Base-by-base conservation (phyloP, 2,329 filamentous ascomycete species). In the Penicillium sp. region DNA sequence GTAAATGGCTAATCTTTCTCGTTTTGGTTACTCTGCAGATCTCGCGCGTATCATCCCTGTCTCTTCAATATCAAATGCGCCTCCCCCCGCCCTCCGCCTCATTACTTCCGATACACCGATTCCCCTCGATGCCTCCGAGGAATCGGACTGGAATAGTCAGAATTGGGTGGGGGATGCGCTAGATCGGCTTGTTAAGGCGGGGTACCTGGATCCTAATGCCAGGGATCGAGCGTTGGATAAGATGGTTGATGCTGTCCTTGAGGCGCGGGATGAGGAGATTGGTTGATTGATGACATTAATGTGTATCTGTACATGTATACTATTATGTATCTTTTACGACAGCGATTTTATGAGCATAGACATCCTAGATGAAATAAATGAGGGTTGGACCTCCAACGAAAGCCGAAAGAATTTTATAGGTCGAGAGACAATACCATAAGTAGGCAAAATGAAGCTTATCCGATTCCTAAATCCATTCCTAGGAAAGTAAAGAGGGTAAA, bases 81-180 rank as follows among this genome's bases (percentile, higher is more conserved):
- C 53, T 5, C 31, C 48, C 3, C 48, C 54, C 1, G 23, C 33
- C 0, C 6, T 62, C 2, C 44, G 55, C 2, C 37, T 31, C 10
- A 52, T 36, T 0, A 24, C 57, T 7, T 48, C 58, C 3, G 37
- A 37, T 1, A 64, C 54, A 2, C 52, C 48, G 1, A 51, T 62
- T 14, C 43, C 14, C 1, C 24, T 52, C 24, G 42, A 39, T 14
- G 48, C 33, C 3, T n/a, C 23, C 2, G 45, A 48, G 6, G 44
- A 54, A 6, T 29, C 21, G 8, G 60, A 63, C n/a, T 64, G 62
- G 62, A 64, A 63, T 54, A 52, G 53, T 33, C 62, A 63, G 46
- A 61, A 63, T 19, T 63, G 55, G 61, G 53, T 63, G 1, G 57
- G 52, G 13, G 62, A 63, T 60, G 58, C 36, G 1, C 21, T 64